These are phyloP conservation scores for Huntiella abstrusa DNA, from an alignment of 2,329 filamentous ascomycete genomes.

Conservation along the genomic window DNA sequence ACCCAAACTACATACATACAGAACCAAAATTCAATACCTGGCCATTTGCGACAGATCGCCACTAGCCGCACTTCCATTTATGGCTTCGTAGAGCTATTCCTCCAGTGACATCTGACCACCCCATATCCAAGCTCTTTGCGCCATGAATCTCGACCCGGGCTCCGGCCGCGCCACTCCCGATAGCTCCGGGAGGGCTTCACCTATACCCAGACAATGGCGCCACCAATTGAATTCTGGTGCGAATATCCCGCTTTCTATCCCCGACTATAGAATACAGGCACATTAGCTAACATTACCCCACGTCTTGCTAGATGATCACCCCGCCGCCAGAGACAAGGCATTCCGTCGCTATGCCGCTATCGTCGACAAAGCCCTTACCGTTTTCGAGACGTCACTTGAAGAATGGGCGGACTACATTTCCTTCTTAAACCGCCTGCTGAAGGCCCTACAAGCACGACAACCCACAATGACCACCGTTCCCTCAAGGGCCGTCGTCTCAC, in stretches of 20 bases:
- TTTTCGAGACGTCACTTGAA: constrained; percentile 85
- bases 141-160: constrained; percentile 15
- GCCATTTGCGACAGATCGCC: no score
- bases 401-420: constrained; percentile 99
- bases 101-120: neutral
- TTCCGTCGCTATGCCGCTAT: constrained; percentile 80
- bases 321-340: constrained; percentile 38
- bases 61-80: neutral
- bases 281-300: neutral
- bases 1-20: no score
- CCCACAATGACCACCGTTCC: constrained; percentile 54
- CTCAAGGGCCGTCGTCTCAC: constrained; percentile 65
- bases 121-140: neutral
- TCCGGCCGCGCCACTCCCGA: constrained; percentile 48
- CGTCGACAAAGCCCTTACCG: constrained; percentile 67
- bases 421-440: constrained; percentile 76
- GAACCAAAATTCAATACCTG: no score
- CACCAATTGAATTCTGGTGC: constrained; percentile 61
- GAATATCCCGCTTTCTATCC: constrained; percentile 14
- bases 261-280: constrained; percentile 1
- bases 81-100: neutral
- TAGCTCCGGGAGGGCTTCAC: constrained; percentile 67
- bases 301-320: constrained; percentile 28
- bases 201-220: constrained; percentile 56
- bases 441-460: constrained; percentile 79